Percentiles rank a stretch among this genome's conserved stretches.
Conservation (phyloP, 768 basidiomycete species). For the Leucocoprinus birnbaumii region DNA sequence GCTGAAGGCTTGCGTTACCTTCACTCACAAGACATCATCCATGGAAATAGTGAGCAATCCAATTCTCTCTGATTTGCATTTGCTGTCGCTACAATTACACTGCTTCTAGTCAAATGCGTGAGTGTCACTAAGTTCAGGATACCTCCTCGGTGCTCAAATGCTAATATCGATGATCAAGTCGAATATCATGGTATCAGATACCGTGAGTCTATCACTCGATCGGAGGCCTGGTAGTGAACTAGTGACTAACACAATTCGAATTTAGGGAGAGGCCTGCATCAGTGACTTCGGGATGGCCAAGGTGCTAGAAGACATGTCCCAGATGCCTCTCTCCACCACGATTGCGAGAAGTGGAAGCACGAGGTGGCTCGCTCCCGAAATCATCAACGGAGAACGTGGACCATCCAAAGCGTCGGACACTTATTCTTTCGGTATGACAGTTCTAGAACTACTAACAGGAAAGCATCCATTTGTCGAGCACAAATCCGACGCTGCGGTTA, state of each 20-base stretch:
- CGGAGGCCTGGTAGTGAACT: too few species aligned
- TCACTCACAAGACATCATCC: neutral
- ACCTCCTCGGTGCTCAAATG: too few species aligned
- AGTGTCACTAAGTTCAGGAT: neutral
- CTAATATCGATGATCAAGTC: neutral
- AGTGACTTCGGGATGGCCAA: conserved; percentile 1
- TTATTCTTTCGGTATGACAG: neutral
- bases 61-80: neutral
- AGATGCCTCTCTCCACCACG: neutral
- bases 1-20: neutral
- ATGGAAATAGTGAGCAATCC: neutral
- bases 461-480: neutral
- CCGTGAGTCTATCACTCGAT: neutral
- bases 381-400: neutral
- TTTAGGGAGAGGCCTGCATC: neutral
- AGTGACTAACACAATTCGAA: too few species aligned
- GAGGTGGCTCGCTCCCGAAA: conserved; percentile 1
- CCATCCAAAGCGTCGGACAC: neutral
- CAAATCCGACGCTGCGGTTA: neutral
- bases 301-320: neutral
- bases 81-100: neutral
- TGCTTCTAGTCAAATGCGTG: conserved; percentile 5
- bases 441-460: neutral
- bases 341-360: conserved; percentile 20
- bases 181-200: neutral